These are phyloP conservation scores for Dothideomycetes sp. DNA, from an alignment of 2,329 filamentous ascomycete species.

Conservation along the genomic window DNA sequence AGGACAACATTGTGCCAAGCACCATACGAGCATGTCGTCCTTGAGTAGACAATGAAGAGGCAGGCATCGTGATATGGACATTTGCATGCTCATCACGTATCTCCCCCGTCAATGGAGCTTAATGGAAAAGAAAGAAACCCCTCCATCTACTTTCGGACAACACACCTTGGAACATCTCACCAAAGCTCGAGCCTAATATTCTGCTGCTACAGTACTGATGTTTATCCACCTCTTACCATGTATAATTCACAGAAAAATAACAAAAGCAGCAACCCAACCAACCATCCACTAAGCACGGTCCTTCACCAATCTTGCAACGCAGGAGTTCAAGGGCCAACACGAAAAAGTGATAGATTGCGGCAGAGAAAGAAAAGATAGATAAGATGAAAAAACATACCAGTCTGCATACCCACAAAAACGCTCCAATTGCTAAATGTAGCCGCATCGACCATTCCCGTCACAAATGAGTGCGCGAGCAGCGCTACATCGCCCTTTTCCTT, in stretches of 20 bases:
- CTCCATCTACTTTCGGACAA: no score
- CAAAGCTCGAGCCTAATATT: no score
- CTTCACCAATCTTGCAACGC: neutral
- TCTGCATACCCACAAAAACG: slow-evolving; percentile 43
- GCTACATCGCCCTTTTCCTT: slow-evolving; percentile 20
- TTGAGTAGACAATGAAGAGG: neutral
- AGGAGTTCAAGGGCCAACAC: neutral
- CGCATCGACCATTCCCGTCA: slow-evolving; percentile 37
- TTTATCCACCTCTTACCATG: no score
- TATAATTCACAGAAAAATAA: no score
- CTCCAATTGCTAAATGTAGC: slow-evolving; percentile 37
- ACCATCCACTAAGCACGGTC: no score
- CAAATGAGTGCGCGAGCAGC: slow-evolving; percentile 32
- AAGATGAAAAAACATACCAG: slow-evolving; percentile 23
- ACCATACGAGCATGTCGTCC: neutral
- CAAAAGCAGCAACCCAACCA: no score
- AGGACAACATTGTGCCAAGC: no score
- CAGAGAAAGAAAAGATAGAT: neutral
- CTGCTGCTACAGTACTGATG: no score
- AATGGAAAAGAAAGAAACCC: no score
- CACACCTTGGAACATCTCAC: no score
- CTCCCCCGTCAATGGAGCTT: no score
- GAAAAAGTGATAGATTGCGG: neutral
- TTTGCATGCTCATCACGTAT: no score
- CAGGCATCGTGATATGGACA: neutral